A percentile compares a stretch with the other conserved stretches of the same genome.
These are phyloP conservation scores for Fusarium camptoceras DNA, from an alignment of 2,329 filamentous ascomycete species.

Conservation along the genomic window DNA sequence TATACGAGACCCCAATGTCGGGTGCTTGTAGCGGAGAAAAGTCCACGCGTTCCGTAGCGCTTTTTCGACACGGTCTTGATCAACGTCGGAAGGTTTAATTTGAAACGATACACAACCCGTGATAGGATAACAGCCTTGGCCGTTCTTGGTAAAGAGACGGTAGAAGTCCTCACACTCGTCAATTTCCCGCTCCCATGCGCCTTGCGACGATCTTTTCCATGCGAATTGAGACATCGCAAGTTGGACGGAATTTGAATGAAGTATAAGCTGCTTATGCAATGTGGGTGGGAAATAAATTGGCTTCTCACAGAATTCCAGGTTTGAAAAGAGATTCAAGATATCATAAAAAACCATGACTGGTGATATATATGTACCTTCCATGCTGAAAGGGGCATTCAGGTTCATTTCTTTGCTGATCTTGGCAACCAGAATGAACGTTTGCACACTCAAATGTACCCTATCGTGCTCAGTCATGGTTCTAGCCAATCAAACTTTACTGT, in stretches of 20 bases:
- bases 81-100: not conserved
- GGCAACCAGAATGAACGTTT: not conserved
- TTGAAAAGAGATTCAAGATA: too few species aligned
- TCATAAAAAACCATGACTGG: too few species aligned
- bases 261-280: too few species aligned
- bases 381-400: too few species aligned
- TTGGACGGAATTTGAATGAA: too few species aligned
- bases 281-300: too few species aligned
- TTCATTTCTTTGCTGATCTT: not conserved
- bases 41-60: not conserved
- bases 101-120: not conserved
- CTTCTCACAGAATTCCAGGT: too few species aligned
- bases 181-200: not conserved
- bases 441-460: not conserved
- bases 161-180: slow-evolving; percentile 11
- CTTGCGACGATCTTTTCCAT: not conserved
- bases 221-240: not conserved
- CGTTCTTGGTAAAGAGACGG: not conserved
- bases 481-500: not conserved
- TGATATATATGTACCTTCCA: not conserved
- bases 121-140: not conserved
- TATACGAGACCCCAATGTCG: not conserved
- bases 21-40: not conserved
- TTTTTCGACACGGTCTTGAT: not conserved
- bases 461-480: not conserved